Evolutionary conservation across 257 asterid species (phyloP), one percentile per base, ranked within the genome.

Genomic region (Jaltomata sinuosa): DNA sequence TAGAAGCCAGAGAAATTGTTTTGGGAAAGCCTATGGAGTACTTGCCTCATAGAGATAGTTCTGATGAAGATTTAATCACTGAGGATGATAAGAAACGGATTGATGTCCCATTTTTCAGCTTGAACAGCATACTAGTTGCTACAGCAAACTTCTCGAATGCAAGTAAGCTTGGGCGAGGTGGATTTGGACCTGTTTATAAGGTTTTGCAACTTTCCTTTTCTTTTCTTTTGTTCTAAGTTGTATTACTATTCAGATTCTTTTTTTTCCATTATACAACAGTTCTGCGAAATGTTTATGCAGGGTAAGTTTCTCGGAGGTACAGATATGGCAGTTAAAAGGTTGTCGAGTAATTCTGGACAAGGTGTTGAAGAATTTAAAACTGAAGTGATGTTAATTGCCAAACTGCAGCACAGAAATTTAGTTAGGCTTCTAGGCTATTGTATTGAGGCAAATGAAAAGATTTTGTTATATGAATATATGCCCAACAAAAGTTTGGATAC

Each of bases 181-280:
- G 97, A 76, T 93, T 90, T 82, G 94, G 97, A 16, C 92, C 94
- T 6, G 95, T 93, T 27, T 91, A 93, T 82, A 91, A 89, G 92
- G 95, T 92, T 29, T 34, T 79, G 64, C 11, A 25, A 21, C 62
- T 8, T 38, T 11, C 3, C 3, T 31, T 45, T 34, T 3, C 1
- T 0, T n/a, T 25, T 22, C 12, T 49, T 49, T 11, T 29, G 72
- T 64, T 64, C 6, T 15, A 16, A 9, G 29, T 15, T 42, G 25
- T 21, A 25, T 76, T n/a, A 27, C 25, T 50, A 22, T 10, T 50
- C 27, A 22, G 16, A 64, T 21, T 12, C 74, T 5, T 11, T 49
- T 6, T 7, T 71, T 19, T 16, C 8, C 29, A 29, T 25, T 38
- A 25, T 29, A 3, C 21, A 27, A 53, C 64, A 21, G 3, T 19